phyloP scores from a whole-genome alignment of 202 grass and related monocot species.

The Schoenoplectus tabernaemontani region DNA sequence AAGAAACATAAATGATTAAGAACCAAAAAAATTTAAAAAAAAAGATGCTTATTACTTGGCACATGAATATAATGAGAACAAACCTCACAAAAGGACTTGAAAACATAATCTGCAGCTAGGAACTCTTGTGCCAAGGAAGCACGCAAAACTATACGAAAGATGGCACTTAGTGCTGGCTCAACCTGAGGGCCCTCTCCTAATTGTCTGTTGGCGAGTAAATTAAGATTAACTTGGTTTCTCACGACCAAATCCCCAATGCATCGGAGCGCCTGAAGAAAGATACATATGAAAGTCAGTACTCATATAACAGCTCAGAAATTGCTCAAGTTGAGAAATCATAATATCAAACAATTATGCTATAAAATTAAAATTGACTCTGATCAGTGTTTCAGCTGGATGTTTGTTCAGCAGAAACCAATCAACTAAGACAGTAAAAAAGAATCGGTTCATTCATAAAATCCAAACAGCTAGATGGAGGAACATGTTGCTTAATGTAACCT shows the following conservation, averaged over 20 bases:
- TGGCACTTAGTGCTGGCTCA: constrained; percentile 72
- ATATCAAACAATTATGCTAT: background rate
- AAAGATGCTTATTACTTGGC: constrained; percentile 12
- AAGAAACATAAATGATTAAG: background rate
- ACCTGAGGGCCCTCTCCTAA: constrained; percentile 93
- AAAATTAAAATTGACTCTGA: background rate
- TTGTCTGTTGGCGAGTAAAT: constrained; percentile 65
- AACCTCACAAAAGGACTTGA: constrained; percentile 98
- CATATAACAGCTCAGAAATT: background rate
- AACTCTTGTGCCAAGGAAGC: constrained; percentile 77
- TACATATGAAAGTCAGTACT: background rate
- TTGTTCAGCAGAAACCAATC: background rate
- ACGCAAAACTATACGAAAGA: constrained; percentile 71
- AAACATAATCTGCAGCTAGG: constrained; percentile 87
- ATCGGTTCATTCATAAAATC: background rate
- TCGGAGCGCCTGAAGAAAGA: constrained; percentile 60
- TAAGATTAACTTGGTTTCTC: constrained; percentile 84
- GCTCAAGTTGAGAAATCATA: background rate
- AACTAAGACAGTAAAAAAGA: background rate
- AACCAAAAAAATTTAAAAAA: background rate
- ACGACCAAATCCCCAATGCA: constrained; percentile 86
- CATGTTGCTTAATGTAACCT: background rate
- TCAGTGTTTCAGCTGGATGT: background rate
- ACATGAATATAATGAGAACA: background rate
- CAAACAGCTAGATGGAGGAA: background rate